phyloP scores from a whole-genome alignment of 2,329 filamentous ascomycete species.

The Geoglossum cookeanum region DNA sequence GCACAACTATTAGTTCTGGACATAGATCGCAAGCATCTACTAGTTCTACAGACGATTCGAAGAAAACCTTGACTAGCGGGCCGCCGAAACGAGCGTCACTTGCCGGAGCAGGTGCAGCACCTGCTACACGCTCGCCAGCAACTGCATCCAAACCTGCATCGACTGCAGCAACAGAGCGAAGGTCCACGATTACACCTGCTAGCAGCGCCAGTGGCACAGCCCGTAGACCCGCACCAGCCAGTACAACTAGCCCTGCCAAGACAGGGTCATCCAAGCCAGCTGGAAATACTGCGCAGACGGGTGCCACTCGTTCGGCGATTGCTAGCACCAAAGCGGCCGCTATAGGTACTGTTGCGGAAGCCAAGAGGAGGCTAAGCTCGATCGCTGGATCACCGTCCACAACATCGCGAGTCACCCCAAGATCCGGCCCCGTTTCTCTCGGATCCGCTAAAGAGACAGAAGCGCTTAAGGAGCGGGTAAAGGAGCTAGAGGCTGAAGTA shows the following conservation, averaged over 20 bases:
- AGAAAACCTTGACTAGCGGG: not conserved
- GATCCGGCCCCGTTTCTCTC: not conserved
- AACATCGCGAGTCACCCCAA: not conserved
- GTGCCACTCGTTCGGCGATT: not conserved
- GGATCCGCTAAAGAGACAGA: not conserved
- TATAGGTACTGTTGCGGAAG: not conserved
- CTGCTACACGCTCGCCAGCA: not conserved
- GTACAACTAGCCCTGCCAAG: not conserved
- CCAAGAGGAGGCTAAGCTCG: not conserved
- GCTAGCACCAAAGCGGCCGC: not conserved
- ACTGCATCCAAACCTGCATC: not conserved
- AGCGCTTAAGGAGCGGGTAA: not conserved
- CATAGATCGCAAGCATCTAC: slow-evolving; percentile 1
- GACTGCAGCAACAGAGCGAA: not conserved
- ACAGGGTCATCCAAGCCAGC: not conserved
- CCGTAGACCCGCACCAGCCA: not conserved
- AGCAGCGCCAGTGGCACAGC: not conserved
- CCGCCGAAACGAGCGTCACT: slow-evolving; percentile 1
- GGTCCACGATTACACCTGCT: not conserved
- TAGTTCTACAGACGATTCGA: not conserved
- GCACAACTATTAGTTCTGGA: not conserved
- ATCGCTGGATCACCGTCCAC: not conserved
- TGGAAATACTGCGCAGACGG: not conserved
- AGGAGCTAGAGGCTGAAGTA: not conserved
- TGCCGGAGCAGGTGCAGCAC: not conserved